Conservation (phyloP, 2,329 filamentous ascomycete genomes). For the Chrysoporthe puriensis region DNA sequence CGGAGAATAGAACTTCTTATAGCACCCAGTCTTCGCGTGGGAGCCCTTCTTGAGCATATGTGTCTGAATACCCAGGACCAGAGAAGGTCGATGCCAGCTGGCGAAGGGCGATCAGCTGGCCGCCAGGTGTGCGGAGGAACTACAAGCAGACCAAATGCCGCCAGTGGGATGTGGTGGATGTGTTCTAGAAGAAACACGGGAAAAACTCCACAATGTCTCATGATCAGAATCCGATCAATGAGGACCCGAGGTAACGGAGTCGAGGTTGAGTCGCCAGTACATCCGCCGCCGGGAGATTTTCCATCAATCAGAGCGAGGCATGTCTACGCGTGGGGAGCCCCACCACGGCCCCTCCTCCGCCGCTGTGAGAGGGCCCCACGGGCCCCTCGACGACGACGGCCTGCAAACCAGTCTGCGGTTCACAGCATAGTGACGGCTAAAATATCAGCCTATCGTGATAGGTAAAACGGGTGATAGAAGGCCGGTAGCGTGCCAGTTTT, state of each 20-base stretch:
- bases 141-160: neutral
- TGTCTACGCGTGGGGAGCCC: conserved; percentile 15
- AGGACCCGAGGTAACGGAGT: conserved; percentile 1
- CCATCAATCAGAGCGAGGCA: conserved; percentile 22
- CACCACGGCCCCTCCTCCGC: conserved; percentile 14
- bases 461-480: conserved; percentile 23
- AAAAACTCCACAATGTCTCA: neutral
- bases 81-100: neutral
- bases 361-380: conserved; percentile 9
- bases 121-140: neutral
- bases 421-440: conserved; percentile 15
- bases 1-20: neutral
- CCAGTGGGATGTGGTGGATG: neutral
- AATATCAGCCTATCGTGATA: conserved; percentile 15
- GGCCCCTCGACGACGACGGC: conserved; percentile 24
- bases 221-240: conserved; percentile 6
- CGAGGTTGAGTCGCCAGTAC: neutral
- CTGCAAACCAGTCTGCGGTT: neutral
- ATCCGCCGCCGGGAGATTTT: conserved; percentile 21
- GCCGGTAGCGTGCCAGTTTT: conserved; percentile 20
- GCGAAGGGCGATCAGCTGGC: neutral
- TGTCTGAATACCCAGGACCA: too few relatives aligned
- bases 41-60: too few relatives aligned
- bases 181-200: neutral
- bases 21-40: neutral